Evolutionary conservation across 768 basidiomycete species (phyloP).

Genomic region (Trametes maxima): DNA sequence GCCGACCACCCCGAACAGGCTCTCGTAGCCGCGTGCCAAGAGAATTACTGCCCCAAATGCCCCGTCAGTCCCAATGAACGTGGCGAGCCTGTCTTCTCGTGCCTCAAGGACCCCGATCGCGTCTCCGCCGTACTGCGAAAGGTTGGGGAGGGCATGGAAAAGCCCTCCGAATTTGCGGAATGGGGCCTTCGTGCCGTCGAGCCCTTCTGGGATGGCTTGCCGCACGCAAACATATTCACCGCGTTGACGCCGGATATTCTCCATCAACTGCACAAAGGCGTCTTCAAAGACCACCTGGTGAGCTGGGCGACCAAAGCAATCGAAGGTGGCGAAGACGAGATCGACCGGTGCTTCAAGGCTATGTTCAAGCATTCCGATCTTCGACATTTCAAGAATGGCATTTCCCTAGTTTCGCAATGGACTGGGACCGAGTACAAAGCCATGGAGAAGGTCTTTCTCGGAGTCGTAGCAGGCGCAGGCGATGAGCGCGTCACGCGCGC

Average conservation of each 20-base stretch:
- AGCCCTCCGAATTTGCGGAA: constrained; percentile 6
- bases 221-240: constrained; percentile 6
- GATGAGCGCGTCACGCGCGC: constrained; percentile 24
- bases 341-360: constrained; percentile 40
- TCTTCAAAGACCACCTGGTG: constrained; percentile 41
- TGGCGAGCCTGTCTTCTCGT: constrained; percentile 18
- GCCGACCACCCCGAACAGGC: constrained; percentile 50
- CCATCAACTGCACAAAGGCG: constrained; percentile 10
- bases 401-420: too few relatives aligned
- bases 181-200: constrained; percentile 22
- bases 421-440: constrained; percentile 43
- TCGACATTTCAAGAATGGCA: too few relatives aligned
- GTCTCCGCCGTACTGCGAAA: constrained; percentile 1
- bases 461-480: constrained; percentile 26
- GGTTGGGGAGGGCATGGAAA: neutral
- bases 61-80: constrained; percentile 25
- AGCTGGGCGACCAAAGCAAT: constrained; percentile 22
- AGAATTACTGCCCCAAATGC: constrained; percentile 34
- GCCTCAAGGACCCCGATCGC: constrained; percentile 4
- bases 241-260: too few relatives aligned
- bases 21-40: constrained; percentile 34
- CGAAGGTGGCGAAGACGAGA: constrained; percentile 29
- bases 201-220: constrained; percentile 41
- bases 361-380: constrained; percentile 37
- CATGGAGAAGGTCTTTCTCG: constrained; percentile 33